Base-by-base conservation (phyloP, 176 grass and related monocot genomes). In the Carex parvula region DNA sequence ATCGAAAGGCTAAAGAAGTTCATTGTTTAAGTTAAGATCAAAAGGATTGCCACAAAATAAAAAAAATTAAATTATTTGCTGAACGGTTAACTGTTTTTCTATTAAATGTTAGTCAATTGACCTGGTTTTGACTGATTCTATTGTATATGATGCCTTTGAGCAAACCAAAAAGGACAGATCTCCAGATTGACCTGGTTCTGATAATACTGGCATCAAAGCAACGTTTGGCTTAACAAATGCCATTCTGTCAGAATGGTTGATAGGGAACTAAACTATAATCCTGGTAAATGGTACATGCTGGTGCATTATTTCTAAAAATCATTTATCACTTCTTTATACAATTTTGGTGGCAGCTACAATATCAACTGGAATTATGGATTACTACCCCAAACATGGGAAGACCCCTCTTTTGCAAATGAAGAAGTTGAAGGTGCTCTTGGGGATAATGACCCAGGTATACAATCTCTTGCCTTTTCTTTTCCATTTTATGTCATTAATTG, bases 361-460 rank as follows among this genome's bases (percentile, higher is more conserved):
- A 95, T 99, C 82, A 95, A 95, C 50, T 98, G 96, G 96, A 99
- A 99, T 68, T 99, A 95, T 70, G 93, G 93, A 57, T 89, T 99
- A 79, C 81, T 95, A 64, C 93, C 93, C 24, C 96, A 99, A 89
- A 99, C 96, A 63, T 99, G 96, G 96, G 96, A 99, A 58, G 91
- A 99, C 70, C 96, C 93, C 29, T 92, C 88, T 71, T 64, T 88
- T 81, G 96, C 93, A 85, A 95, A 99, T 87, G 26, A 61, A 21
- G 93, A 99, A 29, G 90, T 99, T 79, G 96, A 99, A 92, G 96
- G 96, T 73, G 91, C 96, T 50, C 84, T 95, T 83, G 96, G 96
- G 13, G 96, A 99, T 81, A 99, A 99, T 80, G 96, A 99, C 70
- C 93, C 96, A 88, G 96, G 96, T 98, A 83, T 78, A 33, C 15